A percentile compares a stretch with the other conserved stretches of the same genome.
Evolutionary conservation across 805 yeast species (phyloP).

Genomic region (Cyberlindnera mrakii): DNA sequence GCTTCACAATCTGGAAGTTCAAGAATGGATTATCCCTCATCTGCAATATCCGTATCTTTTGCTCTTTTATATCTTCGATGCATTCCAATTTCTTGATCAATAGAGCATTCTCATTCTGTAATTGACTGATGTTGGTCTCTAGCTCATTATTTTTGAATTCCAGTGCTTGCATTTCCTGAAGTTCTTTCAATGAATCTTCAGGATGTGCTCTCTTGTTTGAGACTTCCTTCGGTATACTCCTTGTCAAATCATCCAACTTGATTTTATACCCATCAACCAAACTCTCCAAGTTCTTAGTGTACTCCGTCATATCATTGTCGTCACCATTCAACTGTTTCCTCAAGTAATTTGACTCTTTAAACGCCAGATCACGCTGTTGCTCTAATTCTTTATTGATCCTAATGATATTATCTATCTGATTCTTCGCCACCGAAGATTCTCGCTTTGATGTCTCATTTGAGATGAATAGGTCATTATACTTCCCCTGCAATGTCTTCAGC

Average conservation of each 20-base stretch:
- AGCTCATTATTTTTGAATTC: constrained; percentile 2
- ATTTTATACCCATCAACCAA: constrained; percentile 51
- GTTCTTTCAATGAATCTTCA: background rate
- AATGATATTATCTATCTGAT: constrained; percentile 22
- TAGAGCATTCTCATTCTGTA: constrained; percentile 30
- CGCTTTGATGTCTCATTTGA: constrained; percentile 30
- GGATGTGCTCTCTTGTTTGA: constrained; percentile 26
- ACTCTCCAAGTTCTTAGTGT: constrained; percentile 21
- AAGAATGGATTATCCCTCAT: constrained; percentile 60
- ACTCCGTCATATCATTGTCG: constrained; percentile 17
- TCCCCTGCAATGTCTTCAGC: constrained; percentile 16
- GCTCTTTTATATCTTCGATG: constrained; percentile 29
- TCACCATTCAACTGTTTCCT: constrained; percentile 43
- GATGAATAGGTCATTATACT: constrained; percentile 30
- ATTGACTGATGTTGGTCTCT: constrained; percentile 23
- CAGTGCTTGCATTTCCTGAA: background rate
- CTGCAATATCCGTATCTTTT: constrained; percentile 48
- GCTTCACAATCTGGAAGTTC: constrained; percentile 56
- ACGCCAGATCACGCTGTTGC: constrained; percentile 45
- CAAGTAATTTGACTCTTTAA: constrained; percentile 52
- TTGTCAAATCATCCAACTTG: constrained; percentile 40
- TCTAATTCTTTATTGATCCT: constrained; percentile 38
- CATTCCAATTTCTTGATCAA: constrained; percentile 34
- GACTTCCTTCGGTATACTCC: constrained; percentile 19
- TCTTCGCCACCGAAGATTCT: constrained; percentile 21